These are phyloP conservation scores for Parastagonospora nodorum DNA, from an alignment of 2,329 filamentous ascomycete genomes.

Conservation along the genomic window DNA sequence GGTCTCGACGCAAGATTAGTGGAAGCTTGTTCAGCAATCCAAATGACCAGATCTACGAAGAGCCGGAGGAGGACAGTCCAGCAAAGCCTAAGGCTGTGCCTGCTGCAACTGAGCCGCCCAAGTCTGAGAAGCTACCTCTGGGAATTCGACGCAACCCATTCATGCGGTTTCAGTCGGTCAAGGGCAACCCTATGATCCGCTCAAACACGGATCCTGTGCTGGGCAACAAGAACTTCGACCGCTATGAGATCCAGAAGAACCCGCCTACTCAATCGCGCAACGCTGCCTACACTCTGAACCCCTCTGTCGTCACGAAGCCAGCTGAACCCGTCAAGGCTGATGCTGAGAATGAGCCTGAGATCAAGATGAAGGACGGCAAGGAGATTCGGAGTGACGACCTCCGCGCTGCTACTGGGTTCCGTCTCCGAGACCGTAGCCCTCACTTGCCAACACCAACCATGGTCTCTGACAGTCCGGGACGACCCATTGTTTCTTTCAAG, in stretches of 20 bases:
- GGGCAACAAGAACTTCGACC: conserved; percentile 50
- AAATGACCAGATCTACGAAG: conserved; percentile 86
- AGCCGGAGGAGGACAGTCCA: conserved; percentile 64
- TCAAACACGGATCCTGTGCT: conserved; percentile 52
- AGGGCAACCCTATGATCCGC: conserved; percentile 51
- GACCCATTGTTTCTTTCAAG: conserved; percentile 97
- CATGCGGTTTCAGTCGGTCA: conserved; percentile 63
- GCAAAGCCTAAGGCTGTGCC: conserved; percentile 32
- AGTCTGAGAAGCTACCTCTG: conserved; percentile 50
- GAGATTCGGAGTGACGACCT: conserved; percentile 89
- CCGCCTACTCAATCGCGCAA: conserved; percentile 82
- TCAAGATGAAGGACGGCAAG: conserved; percentile 74
- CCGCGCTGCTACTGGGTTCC: conserved; percentile 87
- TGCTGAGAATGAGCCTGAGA: conserved; percentile 38
- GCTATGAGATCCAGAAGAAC: conserved; percentile 81
- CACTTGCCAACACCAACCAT: conserved; percentile 87
- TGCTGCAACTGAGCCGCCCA: conserved; percentile 36
- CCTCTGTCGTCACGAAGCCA: conserved; percentile 43
- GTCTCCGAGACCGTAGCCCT: conserved; percentile 80
- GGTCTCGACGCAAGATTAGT: conserved; percentile 71
- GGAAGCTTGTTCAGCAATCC: conserved; percentile 71
- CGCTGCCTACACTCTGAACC: conserved; percentile 76
- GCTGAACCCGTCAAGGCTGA: conserved; percentile 33
- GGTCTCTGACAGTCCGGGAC: conserved; percentile 86
- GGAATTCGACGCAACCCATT: conserved; percentile 68